Evolutionary conservation across 169 alveolate genomes (phyloP), one percentile per base, ranked within the genome.

Genomic region (Theileria sp.): DNA sequence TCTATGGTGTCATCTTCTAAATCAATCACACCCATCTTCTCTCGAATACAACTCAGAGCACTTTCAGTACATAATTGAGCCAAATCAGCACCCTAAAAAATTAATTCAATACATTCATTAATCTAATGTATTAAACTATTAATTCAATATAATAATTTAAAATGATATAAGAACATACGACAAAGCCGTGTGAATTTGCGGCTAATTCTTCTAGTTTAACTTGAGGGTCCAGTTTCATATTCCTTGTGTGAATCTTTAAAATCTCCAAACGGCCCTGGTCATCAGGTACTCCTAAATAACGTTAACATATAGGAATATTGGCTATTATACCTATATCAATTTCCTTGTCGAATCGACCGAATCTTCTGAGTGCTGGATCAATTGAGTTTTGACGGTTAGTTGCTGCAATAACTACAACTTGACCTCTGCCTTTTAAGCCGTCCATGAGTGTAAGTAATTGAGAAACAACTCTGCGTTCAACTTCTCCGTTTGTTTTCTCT

Each of bases 401-500:
- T 28, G 97, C 97, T 32, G 98, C 99, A 75, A 97, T 97, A 66
- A 98, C 99, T 67, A 97, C 98, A 50, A 97, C 99, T 80, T 98
- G 99, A 21, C 99, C 99, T 86, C 99, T 95, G 36, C 99, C 99
- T 89, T 98, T 98, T 17, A 98, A 92, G 36, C 99, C 99, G 81
- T 98, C 99, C 99, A 98, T 98, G 62, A 98, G 93, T 19, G 99
- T 98, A 49, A 98, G 93, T 68, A 98, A 90, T 92, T 98, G 99
- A 13, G 99, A 96, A 23, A 98, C 99, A 51, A 98, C 99, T 83
- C 99, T 96, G 79, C 98, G 95, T 90, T 98, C 99, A n/a, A 98
- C 99, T 91, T 98, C 99, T 10, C 99, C 99, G 92, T 96, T 95
- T 4, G 99, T 96, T 91, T 98, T 98, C 79, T 98, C 99, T 90